Conservation (phyloP, 805 yeast species). For the Debaryomyces tyrocola region DNA sequence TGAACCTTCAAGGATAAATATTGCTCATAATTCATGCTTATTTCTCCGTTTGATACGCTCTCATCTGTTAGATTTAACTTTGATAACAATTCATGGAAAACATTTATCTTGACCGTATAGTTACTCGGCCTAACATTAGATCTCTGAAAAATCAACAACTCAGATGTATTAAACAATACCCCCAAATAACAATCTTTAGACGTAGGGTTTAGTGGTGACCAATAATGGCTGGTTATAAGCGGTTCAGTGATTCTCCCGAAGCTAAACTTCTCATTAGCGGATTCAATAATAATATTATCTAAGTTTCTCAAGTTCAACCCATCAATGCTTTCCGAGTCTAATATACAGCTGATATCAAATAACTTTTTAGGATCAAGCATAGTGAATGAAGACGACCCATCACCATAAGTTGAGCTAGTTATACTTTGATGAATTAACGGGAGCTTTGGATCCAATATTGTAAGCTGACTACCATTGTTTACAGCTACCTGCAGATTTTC, state of each 20-base stretch:
- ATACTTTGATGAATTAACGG: conserved; percentile 33
- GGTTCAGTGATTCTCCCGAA: conserved; percentile 35
- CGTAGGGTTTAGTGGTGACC: conserved; percentile 27
- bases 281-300: conserved; percentile 21
- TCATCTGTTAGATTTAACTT: conserved; percentile 20
- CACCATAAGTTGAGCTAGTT: conserved; percentile 1
- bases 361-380: conserved; percentile 24
- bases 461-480: conserved; percentile 31
- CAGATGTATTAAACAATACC: conserved; percentile 38
- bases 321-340: conserved; percentile 27
- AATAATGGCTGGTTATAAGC: conserved; percentile 30
- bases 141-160: conserved; percentile 31
- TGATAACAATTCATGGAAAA: conserved; percentile 25
- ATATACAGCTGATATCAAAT: conserved; percentile 22
- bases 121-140: conserved; percentile 20
- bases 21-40: conserved; percentile 19
- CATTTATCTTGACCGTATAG: conserved; percentile 22
- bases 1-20: conserved; percentile 23
- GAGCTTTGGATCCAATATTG: conserved; percentile 38
- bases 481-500: conserved; percentile 36
- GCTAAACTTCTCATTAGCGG: conserved; percentile 27
- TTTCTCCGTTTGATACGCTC: conserved; percentile 15
- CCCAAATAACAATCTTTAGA: conserved; percentile 31
- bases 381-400: not conserved
- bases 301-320: conserved; percentile 30